Percentiles rank a stretch among this genome's conserved stretches.
Evolutionary conservation across 441 rosid species (phyloP).

Genomic region (Rhodomyrtus psidioides): DNA sequence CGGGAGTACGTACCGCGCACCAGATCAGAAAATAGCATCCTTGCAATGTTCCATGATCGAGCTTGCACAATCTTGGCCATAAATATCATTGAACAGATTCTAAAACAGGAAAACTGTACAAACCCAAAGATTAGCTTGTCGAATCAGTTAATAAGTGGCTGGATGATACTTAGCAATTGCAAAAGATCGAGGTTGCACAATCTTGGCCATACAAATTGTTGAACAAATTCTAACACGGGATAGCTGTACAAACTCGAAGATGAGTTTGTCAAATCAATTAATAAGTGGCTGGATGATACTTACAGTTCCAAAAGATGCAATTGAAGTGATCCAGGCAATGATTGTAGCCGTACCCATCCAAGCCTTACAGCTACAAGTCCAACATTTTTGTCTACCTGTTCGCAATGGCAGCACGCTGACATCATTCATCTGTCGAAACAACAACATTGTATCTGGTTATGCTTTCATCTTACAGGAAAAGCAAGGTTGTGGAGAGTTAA

Average conservation of each 20-base stretch:
- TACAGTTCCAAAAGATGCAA: slow-evolving; percentile 61
- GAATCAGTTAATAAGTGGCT: background rate
- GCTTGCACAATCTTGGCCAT: slow-evolving; percentile 63
- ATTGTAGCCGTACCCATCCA: slow-evolving; percentile 69
- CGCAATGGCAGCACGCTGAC: background rate
- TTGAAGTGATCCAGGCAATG: slow-evolving; percentile 64
- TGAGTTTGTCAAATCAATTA: background rate
- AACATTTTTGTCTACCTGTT: slow-evolving; percentile 66
- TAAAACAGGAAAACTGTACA: slow-evolving; percentile 44
- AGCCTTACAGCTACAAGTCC: slow-evolving; percentile 69
- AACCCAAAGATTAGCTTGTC: slow-evolving; percentile 1
- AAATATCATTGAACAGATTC: slow-evolving; percentile 56
- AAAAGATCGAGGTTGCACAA: slow-evolving; percentile 22
- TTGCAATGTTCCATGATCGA: background rate
- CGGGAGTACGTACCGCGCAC: too few species aligned
- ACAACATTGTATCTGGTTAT: background rate
- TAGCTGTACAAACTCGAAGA: background rate
- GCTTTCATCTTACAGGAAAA: slow-evolving; percentile 42
- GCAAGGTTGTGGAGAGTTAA: slow-evolving; percentile 65
- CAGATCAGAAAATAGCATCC: too few species aligned
- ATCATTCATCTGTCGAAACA: background rate
- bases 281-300: slow-evolving; percentile 2
- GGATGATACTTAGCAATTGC: slow-evolving; percentile 37
- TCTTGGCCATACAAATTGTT: background rate
- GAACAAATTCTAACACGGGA: too few species aligned